Evolutionary conservation across 1,139 yeast genomes (phyloP).

Genomic region (Debaryomyces robertsiae): DNA sequence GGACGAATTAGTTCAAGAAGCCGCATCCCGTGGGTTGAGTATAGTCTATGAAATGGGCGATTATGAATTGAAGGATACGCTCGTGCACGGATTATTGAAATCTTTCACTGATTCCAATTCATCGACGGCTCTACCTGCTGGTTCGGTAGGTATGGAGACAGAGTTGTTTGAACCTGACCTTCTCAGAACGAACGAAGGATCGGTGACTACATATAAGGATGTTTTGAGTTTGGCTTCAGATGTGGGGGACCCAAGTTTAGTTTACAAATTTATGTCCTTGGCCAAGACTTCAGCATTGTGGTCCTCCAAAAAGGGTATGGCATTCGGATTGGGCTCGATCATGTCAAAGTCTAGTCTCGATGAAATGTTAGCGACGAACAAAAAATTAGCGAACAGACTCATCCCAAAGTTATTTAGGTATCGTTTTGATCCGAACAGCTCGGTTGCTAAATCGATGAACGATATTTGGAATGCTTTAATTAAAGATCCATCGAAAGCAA

Average conservation of each 20-base stretch:
- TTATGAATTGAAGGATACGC: constrained; percentile 63
- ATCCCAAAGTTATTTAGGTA: constrained; percentile 85
- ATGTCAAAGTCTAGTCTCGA: constrained; percentile 78
- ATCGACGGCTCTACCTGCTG: constrained; percentile 56
- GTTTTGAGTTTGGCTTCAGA: constrained; percentile 86
- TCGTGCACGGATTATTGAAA: constrained; percentile 72
- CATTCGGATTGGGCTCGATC: constrained; percentile 87
- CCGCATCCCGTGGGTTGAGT: constrained; percentile 88
- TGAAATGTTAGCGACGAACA: constrained; percentile 57
- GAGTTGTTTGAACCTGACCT: constrained; percentile 83
- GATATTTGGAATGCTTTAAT: constrained; percentile 84
- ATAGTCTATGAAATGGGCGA: constrained; percentile 81
- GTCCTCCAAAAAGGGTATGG: constrained; percentile 93
- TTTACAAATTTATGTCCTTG: constrained; percentile 90
- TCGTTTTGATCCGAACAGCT: constrained; percentile 77
- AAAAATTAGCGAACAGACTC: constrained; percentile 56
- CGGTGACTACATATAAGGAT: constrained; percentile 86
- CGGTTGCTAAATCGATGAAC: constrained; percentile 81
- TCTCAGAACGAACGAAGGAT: constrained; percentile 78
- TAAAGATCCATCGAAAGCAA: constrained; percentile 57
- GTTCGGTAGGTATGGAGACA: constrained; percentile 77
- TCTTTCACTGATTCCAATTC: constrained; percentile 76
- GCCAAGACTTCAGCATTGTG: constrained; percentile 88
- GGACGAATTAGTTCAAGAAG: constrained; percentile 85
- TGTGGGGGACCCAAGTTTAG: constrained; percentile 93